Evolutionary conservation across 306 rosid species (phyloP).

Genomic region (Prunus armeniaca): DNA sequence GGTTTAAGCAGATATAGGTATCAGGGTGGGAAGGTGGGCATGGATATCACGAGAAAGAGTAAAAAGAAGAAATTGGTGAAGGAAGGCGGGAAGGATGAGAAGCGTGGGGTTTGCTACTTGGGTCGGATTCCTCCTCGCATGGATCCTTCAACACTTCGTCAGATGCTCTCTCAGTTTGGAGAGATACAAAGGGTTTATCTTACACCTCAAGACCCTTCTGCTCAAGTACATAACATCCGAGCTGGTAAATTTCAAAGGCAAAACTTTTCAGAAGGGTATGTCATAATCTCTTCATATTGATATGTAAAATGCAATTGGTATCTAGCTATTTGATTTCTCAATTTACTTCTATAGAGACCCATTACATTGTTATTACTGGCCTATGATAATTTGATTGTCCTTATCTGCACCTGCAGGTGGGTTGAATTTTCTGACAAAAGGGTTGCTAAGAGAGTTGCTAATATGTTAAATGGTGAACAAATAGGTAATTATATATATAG

Average conservation of each 20-base stretch:
- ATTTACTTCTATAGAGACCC: neutral
- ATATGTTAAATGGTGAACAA: constrained; percentile 81
- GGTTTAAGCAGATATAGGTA: neutral
- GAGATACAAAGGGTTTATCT: constrained; percentile 73
- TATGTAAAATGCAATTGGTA: no score
- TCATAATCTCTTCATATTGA: neutral
- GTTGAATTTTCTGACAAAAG: constrained; percentile 72
- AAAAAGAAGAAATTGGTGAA: constrained; percentile 12
- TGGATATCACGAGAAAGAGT: neutral
- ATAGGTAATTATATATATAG: constrained; percentile 47
- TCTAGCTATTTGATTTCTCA: neutral
- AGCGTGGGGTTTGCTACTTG: constrained; percentile 76
- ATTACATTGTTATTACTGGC: neutral
- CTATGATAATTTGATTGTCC: constrained; percentile 10
- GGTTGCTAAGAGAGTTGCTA: constrained; percentile 79
- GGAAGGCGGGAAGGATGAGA: constrained; percentile 47
- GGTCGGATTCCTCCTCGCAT: constrained; percentile 86
- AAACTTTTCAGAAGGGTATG: constrained; percentile 70
- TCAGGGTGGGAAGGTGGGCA: neutral
- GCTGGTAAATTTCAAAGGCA: constrained; percentile 49
- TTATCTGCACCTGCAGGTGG: constrained; percentile 59
- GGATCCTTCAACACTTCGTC: constrained; percentile 71
- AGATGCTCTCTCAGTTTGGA: constrained; percentile 66
- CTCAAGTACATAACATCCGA: constrained; percentile 36
- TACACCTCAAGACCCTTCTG: constrained; percentile 53